Base-by-base conservation (phyloP, 495 filamentous ascomycete species). In the Penicillium flavigenum region DNA sequence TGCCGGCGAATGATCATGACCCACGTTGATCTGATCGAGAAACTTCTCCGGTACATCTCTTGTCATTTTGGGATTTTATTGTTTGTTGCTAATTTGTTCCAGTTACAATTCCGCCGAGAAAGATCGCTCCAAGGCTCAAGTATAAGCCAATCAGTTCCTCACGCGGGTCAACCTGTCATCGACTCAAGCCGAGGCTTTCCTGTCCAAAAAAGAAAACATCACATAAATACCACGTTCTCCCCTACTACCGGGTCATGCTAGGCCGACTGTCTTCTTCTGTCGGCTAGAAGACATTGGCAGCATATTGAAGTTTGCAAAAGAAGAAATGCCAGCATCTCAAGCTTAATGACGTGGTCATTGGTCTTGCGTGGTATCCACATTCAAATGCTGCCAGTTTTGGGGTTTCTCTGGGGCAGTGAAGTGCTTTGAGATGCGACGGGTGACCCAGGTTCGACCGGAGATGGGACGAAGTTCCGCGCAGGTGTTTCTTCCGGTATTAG, bases 1-100 rank as follows among this genome's bases (percentile, higher is more conserved):
- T 98, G 94, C 75, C 88, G 94, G 46, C 86, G 94, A 69, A 98
- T 98, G 94, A 81, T 98, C 64, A 96, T 98, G 91, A 98, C 94
- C n/a, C 94, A 98, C 71, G 95, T 98, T 59, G 94, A 98, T 70
- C 78, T 98, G 51, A 98, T 98, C 60, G 94, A 98, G 81, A 98
- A 98, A 79, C 83, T 98, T 19, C 82, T 98, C 24, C 91, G 93
- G 92, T 98, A 83, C 64, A 81, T 60, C 19, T 31, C 22, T 14
- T 14, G 26, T 4, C 31, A 9, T 36, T n/a, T 24, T 11, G 6
- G 1, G 14, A 39, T 50, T 10, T 14, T 5, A 24, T 12, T 4
- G 19, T 38, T 10, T 54, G 11, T 27, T 29, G 39, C 58, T 64
- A 5, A 66, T 42, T n/a, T 17, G 36, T 4, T 19, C 34, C 36